Evolutionary conservation across 495 filamentous ascomycete genomes (phyloP).

Genomic region (Xylona heveae): DNA sequence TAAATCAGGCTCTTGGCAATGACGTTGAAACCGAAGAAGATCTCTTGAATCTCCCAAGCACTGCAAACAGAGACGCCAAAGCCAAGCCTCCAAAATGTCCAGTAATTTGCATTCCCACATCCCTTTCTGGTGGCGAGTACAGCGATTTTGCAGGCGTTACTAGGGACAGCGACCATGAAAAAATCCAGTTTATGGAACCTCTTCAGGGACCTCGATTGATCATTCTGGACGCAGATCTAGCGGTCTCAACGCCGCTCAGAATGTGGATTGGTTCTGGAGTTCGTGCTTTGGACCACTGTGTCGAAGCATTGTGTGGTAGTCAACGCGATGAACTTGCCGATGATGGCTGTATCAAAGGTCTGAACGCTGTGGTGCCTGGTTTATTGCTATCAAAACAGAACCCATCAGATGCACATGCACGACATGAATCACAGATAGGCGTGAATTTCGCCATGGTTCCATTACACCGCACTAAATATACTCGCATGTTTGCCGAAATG

Average conservation of each 20-base stretch:
- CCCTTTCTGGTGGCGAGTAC: slow-evolving; percentile 42
- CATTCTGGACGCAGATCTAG: slow-evolving; percentile 35
- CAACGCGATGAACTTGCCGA: slow-evolving; percentile 20
- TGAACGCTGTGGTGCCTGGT: slow-evolving; percentile 27
- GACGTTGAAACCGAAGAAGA: slow-evolving; percentile 19
- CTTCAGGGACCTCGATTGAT: slow-evolving; percentile 27
- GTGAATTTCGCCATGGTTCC: slow-evolving; percentile 35
- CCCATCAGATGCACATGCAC: slow-evolving; percentile 21
- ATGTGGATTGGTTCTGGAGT: slow-evolving; percentile 43
- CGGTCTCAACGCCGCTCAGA: slow-evolving; percentile 28
- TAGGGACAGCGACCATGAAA: slow-evolving; percentile 26
- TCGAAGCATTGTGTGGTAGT: slow-evolving; percentile 31
- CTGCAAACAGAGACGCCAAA: slow-evolving; percentile 14
- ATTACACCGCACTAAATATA: too few relatives aligned
- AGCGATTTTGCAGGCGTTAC: slow-evolving; percentile 33
- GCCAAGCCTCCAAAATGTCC: slow-evolving; percentile 24
- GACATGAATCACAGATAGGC: slow-evolving; percentile 30
- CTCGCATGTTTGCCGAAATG: slow-evolving; percentile 24
- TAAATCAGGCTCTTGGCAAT: slow-evolving; percentile 29
- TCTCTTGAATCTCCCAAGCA: slow-evolving; percentile 20
- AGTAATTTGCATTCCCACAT: slow-evolving; percentile 38
- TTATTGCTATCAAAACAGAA: slow-evolving; percentile 27
- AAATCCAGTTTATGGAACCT: slow-evolving; percentile 27
- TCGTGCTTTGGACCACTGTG: slow-evolving; percentile 41
- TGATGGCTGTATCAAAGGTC: slow-evolving; percentile 18